Evolutionary conservation across 2,329 filamentous ascomycete species (phyloP).

Genomic region (Colletotrichum sp.): DNA sequence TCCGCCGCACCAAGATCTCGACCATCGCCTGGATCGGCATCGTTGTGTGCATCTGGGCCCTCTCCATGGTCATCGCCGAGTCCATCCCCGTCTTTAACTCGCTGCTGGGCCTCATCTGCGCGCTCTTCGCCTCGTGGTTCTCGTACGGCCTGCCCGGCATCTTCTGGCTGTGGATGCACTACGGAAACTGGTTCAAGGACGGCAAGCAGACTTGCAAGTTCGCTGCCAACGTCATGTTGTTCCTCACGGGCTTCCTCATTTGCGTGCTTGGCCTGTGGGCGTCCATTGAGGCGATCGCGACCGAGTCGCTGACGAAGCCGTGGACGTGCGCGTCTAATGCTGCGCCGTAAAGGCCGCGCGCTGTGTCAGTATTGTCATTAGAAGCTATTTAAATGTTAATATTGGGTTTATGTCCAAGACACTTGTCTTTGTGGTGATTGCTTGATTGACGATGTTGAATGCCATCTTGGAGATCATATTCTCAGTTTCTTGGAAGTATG

Average conservation of each 20-base stretch:
- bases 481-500: neutral
- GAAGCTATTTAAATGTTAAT: neutral
- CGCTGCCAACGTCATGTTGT: slow-evolving; percentile 32
- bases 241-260: slow-evolving; percentile 38
- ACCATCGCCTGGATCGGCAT: slow-evolving; percentile 65
- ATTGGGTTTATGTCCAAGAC: neutral
- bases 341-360: neutral
- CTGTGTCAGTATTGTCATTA: neutral
- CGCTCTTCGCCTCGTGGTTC: slow-evolving; percentile 73
- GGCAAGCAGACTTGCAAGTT: slow-evolving; percentile 36
- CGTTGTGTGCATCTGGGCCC: slow-evolving; percentile 57
- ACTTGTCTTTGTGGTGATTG: neutral
- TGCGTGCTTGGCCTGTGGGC: slow-evolving; percentile 45
- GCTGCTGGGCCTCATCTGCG: slow-evolving; percentile 66
- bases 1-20: slow-evolving; percentile 53
- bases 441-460: neutral
- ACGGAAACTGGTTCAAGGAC: slow-evolving; percentile 41
- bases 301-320: slow-evolving; percentile 32
- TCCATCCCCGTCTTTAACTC: slow-evolving; percentile 73
- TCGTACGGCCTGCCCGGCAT: slow-evolving; percentile 55
- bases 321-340: slow-evolving; percentile 41
- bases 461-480: neutral
- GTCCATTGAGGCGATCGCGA: slow-evolving; percentile 39
- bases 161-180: slow-evolving; percentile 54
- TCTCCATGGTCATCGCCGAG: slow-evolving; percentile 72